These are phyloP conservation scores for Eutrema salsugineum DNA, from an alignment of 441 rosid species.

Conservation along the genomic window DNA sequence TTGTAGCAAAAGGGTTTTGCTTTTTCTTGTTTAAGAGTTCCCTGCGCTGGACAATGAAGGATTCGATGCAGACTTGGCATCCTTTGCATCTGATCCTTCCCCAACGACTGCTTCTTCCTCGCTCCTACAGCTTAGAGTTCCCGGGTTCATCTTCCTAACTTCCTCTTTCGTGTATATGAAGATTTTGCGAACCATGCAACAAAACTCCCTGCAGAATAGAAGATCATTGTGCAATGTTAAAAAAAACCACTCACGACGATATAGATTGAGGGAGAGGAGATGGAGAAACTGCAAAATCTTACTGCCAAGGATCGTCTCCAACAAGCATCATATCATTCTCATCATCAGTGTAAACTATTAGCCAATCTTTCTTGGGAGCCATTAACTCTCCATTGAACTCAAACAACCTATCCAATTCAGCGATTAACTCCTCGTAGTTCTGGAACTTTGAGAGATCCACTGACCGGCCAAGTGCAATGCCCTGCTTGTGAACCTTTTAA, in stretches of 20 bases:
- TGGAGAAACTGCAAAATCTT: slow-evolving; percentile 31
- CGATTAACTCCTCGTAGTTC: slow-evolving; percentile 71
- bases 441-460: slow-evolving; percentile 88
- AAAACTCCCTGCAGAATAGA: slow-evolving; percentile 67
- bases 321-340: slow-evolving; percentile 99
- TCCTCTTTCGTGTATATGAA: slow-evolving; percentile 84
- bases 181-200: slow-evolving; percentile 92
- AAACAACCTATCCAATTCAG: slow-evolving; percentile 81
- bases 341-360: slow-evolving; percentile 84
- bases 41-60: slow-evolving; percentile 34
- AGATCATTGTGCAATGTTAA: not conserved
- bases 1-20: not conserved
- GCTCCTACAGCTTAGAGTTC: slow-evolving; percentile 44
- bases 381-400: slow-evolving; percentile 82
- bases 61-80: slow-evolving; percentile 40
- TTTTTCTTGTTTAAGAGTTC: slow-evolving; percentile 28
- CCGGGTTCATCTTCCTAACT: slow-evolving; percentile 84
- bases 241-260: not conserved
- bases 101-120: slow-evolving; percentile 43
- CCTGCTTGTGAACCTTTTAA: slow-evolving; percentile 86
- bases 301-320: slow-evolving; percentile 99
- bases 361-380: slow-evolving; percentile 68
- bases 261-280: not conserved
- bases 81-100: slow-evolving; percentile 49
- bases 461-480: slow-evolving; percentile 91